phyloP scores from a whole-genome alignment of 345 rosid species.

The Gynandropsis gynandra region DNA sequence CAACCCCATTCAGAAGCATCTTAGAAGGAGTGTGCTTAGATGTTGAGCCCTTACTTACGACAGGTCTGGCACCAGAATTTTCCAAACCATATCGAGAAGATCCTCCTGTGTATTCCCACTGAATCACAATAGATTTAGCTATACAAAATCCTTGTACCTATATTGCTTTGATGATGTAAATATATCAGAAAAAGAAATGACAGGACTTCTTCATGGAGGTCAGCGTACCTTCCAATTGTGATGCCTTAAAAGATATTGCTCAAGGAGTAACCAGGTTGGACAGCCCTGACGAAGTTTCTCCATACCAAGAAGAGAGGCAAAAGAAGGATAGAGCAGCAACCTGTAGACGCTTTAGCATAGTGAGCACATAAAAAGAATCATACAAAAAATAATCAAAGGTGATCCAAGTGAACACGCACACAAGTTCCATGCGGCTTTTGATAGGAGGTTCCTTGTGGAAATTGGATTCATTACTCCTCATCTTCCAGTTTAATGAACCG shows the following conservation, averaged over 20 bases:
- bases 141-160: slow-evolving; percentile 18
- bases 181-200: slow-evolving; percentile 17
- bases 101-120: slow-evolving; percentile 91
- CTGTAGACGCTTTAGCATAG: slow-evolving; percentile 32
- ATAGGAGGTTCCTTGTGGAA: slow-evolving; percentile 49
- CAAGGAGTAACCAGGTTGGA: slow-evolving; percentile 94
- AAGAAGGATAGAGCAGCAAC: slow-evolving; percentile 84
- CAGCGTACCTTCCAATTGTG: slow-evolving; percentile 85
- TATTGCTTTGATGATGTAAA: slow-evolving; percentile 7
- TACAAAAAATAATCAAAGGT: slow-evolving; percentile 1
- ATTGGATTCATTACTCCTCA: slow-evolving; percentile 37
- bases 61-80: slow-evolving; percentile 32
- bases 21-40: slow-evolving; percentile 68
- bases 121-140: slow-evolving; percentile 39
- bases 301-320: slow-evolving; percentile 87
- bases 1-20: slow-evolving; percentile 72
- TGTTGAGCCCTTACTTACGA: slow-evolving; percentile 34
- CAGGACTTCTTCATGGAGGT: slow-evolving; percentile 3
- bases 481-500: slow-evolving; percentile 42
- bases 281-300: slow-evolving; percentile 89
- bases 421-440: slow-evolving; percentile 84
- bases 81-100: slow-evolving; percentile 52
- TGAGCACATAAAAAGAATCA: slow-evolving; percentile 19
- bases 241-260: slow-evolving; percentile 73
- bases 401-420: slow-evolving; percentile 47